Evolutionary conservation across 331 rosid genomes (phyloP).

Genomic region (Cucumis variabilis): DNA sequence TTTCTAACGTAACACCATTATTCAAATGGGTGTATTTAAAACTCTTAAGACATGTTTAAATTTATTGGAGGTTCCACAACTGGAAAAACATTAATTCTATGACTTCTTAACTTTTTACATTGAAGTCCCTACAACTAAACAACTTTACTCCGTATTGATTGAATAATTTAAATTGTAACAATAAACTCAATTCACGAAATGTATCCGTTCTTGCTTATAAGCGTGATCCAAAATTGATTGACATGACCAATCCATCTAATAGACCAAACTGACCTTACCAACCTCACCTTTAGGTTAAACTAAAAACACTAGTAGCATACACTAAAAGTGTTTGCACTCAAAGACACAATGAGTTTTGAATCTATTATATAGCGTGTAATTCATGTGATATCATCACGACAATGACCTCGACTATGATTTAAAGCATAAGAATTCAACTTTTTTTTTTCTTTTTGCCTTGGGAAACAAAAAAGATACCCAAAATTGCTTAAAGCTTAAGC

Average conservation of each 20-base stretch:
- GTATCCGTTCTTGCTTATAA: not conserved
- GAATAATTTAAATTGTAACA: too few species aligned
- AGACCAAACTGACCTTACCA: too few species aligned
- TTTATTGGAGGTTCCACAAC: not conserved
- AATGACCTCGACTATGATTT: not conserved
- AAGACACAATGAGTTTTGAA: not conserved
- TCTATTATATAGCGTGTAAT: not conserved
- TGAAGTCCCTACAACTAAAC: not conserved
- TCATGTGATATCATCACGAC: constrained; percentile 1
- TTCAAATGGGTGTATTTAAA: not conserved
- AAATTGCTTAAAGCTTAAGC: constrained; percentile 26
- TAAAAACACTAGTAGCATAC: not conserved
- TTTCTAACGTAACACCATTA: not conserved
- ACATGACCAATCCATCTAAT: not conserved
- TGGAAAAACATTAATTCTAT: too few species aligned
- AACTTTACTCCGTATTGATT: too few species aligned
- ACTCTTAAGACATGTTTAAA: not conserved
- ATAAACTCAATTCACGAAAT: not conserved
- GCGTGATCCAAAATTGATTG: not conserved
- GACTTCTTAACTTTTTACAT: too few species aligned
- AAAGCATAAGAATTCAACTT: not conserved
- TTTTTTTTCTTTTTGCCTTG: not conserved
- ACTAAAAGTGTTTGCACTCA: not conserved
- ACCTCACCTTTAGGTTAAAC: not conserved
- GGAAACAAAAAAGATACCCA: not conserved